phyloP scores from a whole-genome alignment of 331 rosid species.

The Erythrophleum ivorense region DNA sequence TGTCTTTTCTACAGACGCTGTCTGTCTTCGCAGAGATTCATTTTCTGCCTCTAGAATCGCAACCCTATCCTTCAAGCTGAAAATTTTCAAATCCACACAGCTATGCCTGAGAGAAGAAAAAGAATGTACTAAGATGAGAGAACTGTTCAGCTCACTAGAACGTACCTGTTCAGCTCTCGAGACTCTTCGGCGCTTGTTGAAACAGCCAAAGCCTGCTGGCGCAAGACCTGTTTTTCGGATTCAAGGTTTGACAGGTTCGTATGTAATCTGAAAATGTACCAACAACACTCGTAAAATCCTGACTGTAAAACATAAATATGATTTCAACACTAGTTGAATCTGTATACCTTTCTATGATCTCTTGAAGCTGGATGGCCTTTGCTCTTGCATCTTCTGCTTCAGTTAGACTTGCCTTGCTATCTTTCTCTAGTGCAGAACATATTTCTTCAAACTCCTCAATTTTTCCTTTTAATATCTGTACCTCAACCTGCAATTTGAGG shows the following conservation, averaged over 20 bases:
- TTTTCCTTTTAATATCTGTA: conserved; percentile 58
- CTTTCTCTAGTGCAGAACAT: conserved; percentile 49
- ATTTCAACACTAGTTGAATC: conserved; percentile 16
- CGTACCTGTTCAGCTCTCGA: conserved; percentile 70
- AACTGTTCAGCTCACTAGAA: too few relatives aligned
- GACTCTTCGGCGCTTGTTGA: conserved; percentile 66
- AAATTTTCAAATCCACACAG: conserved; percentile 7
- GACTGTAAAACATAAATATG: conserved; percentile 24
- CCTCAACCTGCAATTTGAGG: conserved; percentile 59
- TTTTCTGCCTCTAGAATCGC: conserved; percentile 68
- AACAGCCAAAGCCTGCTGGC: conserved; percentile 76
- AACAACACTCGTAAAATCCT: conserved; percentile 37
- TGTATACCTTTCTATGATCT: conserved; percentile 70
- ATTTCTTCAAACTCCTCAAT: conserved; percentile 62
- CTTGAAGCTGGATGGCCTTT: conserved; percentile 67
- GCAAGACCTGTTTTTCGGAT: conserved; percentile 79
- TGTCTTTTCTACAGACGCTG: conserved; percentile 39
- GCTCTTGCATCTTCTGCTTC: conserved; percentile 73
- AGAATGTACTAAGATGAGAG: too few relatives aligned
- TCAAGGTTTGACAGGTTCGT: conserved; percentile 72
- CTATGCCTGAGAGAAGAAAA: too few relatives aligned
- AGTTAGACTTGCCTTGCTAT: conserved; percentile 57
- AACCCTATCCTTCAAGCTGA: conserved; percentile 68
- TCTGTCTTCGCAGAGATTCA: conserved; percentile 56
- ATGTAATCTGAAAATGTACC: conserved; percentile 61